These are phyloP conservation scores for Cicer cuneatum DNA, from an alignment of 306 rosid genomes.

Conservation along the genomic window DNA sequence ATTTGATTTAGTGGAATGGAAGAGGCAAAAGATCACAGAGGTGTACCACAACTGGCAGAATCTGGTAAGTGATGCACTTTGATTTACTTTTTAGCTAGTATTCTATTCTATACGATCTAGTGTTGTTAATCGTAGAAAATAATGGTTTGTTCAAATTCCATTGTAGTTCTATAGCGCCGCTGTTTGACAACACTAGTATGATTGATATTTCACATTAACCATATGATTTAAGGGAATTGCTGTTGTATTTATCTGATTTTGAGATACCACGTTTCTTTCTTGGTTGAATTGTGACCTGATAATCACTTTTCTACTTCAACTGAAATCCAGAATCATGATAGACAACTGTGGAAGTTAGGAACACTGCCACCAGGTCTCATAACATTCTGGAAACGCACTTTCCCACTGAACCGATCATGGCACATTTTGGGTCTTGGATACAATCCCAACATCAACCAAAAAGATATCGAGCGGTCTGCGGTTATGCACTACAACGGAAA, in stretches of 20 bases:
- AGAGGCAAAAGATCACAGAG: slow-evolving; percentile 90
- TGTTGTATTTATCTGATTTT: not conserved
- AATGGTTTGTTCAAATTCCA: no score
- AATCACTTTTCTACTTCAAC: slow-evolving; percentile 16
- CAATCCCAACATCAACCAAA: slow-evolving; percentile 67
- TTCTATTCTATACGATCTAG: not conserved
- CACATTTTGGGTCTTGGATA: slow-evolving; percentile 92
- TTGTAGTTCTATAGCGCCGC: no score
- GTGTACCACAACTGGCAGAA: slow-evolving; percentile 96
- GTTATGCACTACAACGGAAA: slow-evolving; percentile 92
- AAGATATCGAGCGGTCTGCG: slow-evolving; percentile 77
- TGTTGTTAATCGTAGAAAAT: no score
- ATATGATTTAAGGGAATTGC: not conserved
- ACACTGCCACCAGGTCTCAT: slow-evolving; percentile 96
- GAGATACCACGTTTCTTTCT: slow-evolving; percentile 18
- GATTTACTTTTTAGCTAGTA: not conserved
- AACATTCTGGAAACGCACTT: slow-evolving; percentile 90
- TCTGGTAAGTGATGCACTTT: slow-evolving; percentile 63
- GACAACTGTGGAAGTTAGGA: slow-evolving; percentile 94
- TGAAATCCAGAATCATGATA: slow-evolving; percentile 76
- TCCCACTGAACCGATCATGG: slow-evolving; percentile 75
- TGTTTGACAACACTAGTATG: no score
- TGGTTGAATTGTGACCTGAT: slow-evolving; percentile 36
- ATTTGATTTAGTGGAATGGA: slow-evolving; percentile 92
- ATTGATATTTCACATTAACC: no score